phyloP scores from a whole-genome alignment of 2,329 filamentous ascomycete genomes.

The Geosmithia morbida region DNA sequence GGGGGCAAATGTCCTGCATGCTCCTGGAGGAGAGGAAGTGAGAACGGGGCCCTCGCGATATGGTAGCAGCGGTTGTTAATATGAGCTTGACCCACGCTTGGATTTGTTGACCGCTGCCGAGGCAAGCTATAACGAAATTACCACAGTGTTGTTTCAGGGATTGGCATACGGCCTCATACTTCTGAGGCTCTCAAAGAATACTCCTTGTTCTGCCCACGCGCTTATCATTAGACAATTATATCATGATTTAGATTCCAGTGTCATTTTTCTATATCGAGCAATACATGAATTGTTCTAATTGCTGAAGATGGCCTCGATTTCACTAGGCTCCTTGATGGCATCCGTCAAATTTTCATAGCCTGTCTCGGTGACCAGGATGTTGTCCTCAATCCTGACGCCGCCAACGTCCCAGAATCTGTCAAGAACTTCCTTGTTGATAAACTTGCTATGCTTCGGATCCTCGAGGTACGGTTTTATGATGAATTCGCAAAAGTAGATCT shows the following conservation, averaged over 20 bases:
- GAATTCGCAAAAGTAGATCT: constrained; percentile 84
- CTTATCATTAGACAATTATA: background rate
- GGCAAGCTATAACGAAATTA: constrained; percentile 1
- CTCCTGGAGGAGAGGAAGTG: background rate
- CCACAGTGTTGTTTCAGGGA: constrained; percentile 5
- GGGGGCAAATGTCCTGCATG: background rate
- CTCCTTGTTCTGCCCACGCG: background rate
- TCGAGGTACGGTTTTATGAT: constrained; percentile 71
- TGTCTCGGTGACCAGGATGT: constrained; percentile 55
- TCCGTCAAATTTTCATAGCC: constrained; percentile 62
- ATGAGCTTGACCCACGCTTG: background rate
- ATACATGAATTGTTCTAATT: background rate
- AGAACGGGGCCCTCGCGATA: background rate
- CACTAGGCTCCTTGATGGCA: constrained; percentile 51
- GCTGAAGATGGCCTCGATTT: constrained; percentile 33
- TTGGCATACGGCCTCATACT: background rate
- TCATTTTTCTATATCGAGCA: background rate
- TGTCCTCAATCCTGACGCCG: constrained; percentile 57
- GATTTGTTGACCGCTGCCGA: background rate
- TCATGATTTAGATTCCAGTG: background rate
- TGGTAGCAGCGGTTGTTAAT: background rate
- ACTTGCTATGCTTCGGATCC: constrained; percentile 57
- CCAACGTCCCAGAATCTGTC: constrained; percentile 73
- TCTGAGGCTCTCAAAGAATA: background rate
- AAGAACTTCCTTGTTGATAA: constrained; percentile 60